Base-by-base conservation (phyloP, 1,284 basidiomycete species). In the Megacollybia platyphylla region DNA sequence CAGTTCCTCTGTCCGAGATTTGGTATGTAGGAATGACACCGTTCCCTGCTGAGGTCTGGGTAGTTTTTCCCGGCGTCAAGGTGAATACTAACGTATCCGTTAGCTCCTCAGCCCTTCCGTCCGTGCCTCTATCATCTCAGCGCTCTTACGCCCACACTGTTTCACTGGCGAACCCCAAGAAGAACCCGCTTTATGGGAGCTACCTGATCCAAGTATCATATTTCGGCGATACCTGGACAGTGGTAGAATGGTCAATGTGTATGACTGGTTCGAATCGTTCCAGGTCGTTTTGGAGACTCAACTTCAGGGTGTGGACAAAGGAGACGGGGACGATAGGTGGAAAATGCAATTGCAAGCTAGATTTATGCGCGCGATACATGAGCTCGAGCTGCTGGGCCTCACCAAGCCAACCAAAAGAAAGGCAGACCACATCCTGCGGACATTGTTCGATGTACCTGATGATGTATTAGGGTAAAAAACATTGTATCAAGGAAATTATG, bases 251-350 rank as follows among this genome's bases (percentile, higher is more conserved):
- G 72, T 88, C 58, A 88, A 88, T 52, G 70, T 85, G 1, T 85
- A 81, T 53, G 85, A 88, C 57, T 87, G 84, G 84, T 87, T 76
- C 53, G 75, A 81, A 49, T 69, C 78, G 10, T 88, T 87, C 54
- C 66, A 69, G 29, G 58, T 65, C 24, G 76, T 72, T 31, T 56
- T 85, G 41, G 79, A 84, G 51, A 60, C 57, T 3, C 80, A 81
- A 56, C 57, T 63, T 20, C 48, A 54, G 40, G 51, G 56, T 27
- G 37, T 45, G 15, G 48, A 46, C 26, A 52, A 44, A 13, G 51
- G 50, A 18, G 57, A 58, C 5, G 64, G 63, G 11, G 60, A 60
- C 24, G 75, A 75, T 48, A 60, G 61, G 49, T 80, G 77, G 76
- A 68, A 66, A 47, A 46, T 72, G 45, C 71, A 83, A 50, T 67